phyloP scores from a whole-genome alignment of 2,329 filamentous ascomycete genomes.

The Aspergillus cejpii region DNA sequence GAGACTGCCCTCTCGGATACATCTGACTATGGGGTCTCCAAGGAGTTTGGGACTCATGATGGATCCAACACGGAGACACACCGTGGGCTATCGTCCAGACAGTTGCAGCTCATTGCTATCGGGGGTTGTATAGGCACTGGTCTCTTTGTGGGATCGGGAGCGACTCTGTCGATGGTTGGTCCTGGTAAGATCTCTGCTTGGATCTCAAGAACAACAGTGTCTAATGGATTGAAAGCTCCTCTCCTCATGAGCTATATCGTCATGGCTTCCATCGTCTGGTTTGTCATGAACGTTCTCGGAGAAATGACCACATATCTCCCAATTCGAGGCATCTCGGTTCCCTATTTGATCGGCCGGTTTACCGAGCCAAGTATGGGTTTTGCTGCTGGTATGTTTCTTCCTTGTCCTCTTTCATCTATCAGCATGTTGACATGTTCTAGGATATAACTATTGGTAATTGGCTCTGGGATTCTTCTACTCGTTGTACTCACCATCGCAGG shows the following conservation, averaged over 20 bases:
- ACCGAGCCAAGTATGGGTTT: conserved; percentile 55
- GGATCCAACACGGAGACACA: conserved; percentile 16
- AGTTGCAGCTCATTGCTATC: conserved; percentile 40
- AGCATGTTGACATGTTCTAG: conserved; percentile 9
- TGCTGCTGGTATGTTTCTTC: conserved; percentile 29
- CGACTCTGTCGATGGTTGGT: conserved; percentile 44
- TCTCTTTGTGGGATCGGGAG: conserved; percentile 48
- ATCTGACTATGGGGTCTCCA: neutral
- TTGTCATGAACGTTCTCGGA: conserved; percentile 44
- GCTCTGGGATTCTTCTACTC: neutral
- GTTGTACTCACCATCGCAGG: conserved; percentile 18
- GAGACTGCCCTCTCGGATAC: neutral
- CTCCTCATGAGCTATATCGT: conserved; percentile 35
- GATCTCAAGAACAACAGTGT: neutral
- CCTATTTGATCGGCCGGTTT: conserved; percentile 50
- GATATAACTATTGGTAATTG: conserved; percentile 21
- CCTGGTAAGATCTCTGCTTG: conserved; percentile 25
- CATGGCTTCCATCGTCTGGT: conserved; percentile 36
- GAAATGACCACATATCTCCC: conserved; percentile 55
- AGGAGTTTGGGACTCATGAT: neutral
- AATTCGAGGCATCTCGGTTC: conserved; percentile 48
- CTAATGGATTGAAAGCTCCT: conserved; percentile 20
- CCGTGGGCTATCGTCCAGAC: conserved; percentile 34
- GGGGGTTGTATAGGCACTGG: conserved; percentile 43
- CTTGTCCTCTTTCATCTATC: no score